Percentiles rank a stretch among this genome's conserved stretches.
phyloP scores from a whole-genome alignment of 441 rosid genomes.

The Erodium trifolium region DNA sequence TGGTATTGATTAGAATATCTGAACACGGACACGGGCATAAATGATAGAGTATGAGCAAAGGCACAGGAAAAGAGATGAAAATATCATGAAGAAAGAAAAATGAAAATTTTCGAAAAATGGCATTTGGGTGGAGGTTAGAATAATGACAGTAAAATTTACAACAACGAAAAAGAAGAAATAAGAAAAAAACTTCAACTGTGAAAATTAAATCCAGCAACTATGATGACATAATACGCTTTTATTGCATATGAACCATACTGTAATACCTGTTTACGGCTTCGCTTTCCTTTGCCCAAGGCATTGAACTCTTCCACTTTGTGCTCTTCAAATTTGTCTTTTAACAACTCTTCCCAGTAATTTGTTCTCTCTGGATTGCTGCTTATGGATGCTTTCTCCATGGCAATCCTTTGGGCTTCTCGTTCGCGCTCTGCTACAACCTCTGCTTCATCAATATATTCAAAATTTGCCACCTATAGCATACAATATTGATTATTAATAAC shows the following conservation, averaged over 20 bases:
- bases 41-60: not conserved
- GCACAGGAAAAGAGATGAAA: not conserved
- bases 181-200: not conserved
- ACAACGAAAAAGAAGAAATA: not conserved
- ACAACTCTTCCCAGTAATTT: constrained; percentile 87
- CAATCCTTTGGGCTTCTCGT: constrained; percentile 46
- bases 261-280: constrained; percentile 87
- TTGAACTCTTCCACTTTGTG: constrained; percentile 78
- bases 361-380: constrained; percentile 50
- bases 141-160: not conserved
- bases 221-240: not conserved
- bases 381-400: constrained; percentile 44
- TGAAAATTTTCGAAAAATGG: not conserved
- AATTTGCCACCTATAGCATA: constrained; percentile 79
- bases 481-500: not conserved
- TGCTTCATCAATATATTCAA: constrained; percentile 81
- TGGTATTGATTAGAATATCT: not conserved
- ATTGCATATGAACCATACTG: constrained; percentile 3
- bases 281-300: constrained; percentile 86
- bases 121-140: not conserved
- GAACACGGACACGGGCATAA: not conserved
- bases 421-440: constrained; percentile 54
- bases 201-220: not conserved
- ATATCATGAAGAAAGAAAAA: not conserved
- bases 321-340: constrained; percentile 69